These are phyloP conservation scores for Globisporangium mamillatum DNA, from an alignment of 352 stramenopile species.

Conservation along the genomic window DNA sequence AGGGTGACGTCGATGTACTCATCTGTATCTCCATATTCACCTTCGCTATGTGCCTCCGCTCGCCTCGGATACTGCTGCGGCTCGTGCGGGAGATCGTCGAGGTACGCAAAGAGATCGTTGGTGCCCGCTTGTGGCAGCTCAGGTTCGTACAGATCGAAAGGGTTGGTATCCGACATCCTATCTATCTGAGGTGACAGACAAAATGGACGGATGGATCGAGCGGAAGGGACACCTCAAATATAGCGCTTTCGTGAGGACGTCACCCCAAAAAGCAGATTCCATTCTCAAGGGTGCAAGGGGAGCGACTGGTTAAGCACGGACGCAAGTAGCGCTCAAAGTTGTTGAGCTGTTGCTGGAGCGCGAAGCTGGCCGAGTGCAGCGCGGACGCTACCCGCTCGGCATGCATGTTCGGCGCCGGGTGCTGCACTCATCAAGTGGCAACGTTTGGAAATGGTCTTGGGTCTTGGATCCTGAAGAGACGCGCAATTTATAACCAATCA, in stretches of 20 bases:
- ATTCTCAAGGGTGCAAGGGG: too few relatives aligned
- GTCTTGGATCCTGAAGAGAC: not conserved
- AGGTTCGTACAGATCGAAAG: not conserved
- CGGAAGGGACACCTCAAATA: not conserved
- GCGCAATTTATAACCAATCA: too few relatives aligned
- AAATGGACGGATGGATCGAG: not conserved
- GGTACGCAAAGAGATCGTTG: slow-evolving; percentile 11
- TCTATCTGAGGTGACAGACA: not conserved
- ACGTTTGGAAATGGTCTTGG: not conserved
- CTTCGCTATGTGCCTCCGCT: not conserved
- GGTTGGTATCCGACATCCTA: not conserved
- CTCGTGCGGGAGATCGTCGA: slow-evolving; percentile 10
- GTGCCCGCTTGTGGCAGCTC: not conserved
- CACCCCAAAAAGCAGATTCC: too few relatives aligned
- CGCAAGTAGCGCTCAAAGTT: too few relatives aligned
- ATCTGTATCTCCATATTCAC: not conserved
- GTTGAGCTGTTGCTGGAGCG: not conserved
- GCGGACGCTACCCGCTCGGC: not conserved
- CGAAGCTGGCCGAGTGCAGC: not conserved
- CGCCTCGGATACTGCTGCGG: not conserved
- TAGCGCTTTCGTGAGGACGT: not conserved
- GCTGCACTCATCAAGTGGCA: not conserved
- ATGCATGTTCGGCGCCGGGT: not conserved
- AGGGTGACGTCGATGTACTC: slow-evolving; percentile 17
- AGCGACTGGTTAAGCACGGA: not conserved